Evolutionary conservation across 805 yeast species (phyloP), one percentile per base, ranked within the genome.

Genomic region (Spathaspora passalidarum): DNA sequence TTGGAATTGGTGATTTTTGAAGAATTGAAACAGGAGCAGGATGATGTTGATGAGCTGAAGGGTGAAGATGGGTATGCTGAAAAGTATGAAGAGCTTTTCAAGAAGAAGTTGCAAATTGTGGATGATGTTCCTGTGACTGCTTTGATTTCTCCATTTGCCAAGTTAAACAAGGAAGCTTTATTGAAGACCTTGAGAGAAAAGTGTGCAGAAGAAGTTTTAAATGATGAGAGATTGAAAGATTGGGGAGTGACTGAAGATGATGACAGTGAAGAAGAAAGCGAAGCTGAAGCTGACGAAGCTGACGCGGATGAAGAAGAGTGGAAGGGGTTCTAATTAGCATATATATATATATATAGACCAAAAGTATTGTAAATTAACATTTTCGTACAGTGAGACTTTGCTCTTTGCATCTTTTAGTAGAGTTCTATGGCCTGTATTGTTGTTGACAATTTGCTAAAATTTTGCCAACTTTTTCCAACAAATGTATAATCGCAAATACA

Each of bases 121-220:
- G 57, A 60, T 2, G 59, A 65, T 1, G 68, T 80, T 1, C 94
- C 96, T 11, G 53, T 88, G 13, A 61, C 60, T 1, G 59, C 60
- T 26, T 67, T 90, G 38, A 60, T 91, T 13, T 63, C 64, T n/a
- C 88, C 95, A 4, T 82, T 89, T 54, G 66, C 66, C 25, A 70
- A 64, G 2, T 68, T 90, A 44, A 68, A 72, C 20, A 66, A 71
- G 23, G 63, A 71, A n/a, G 72, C 77, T 2, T 63, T 69, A 26
- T 73, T 79, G 59, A 87, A 85, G 66, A 80, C 86, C 2, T 66
- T 90, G 49, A 79, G 88, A 62, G 68, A 72, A 41, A 84, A 81
- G 55, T 82, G 84, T 47, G 73, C 70, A 52, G 82, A 79, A 32
- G 94, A 88, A 29, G 74, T 92, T 0, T 67, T 87, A 34, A 67